These are phyloP conservation scores for Mucuna pruriens DNA, from an alignment of 306 rosid genomes.

Conservation along the genomic window DNA sequence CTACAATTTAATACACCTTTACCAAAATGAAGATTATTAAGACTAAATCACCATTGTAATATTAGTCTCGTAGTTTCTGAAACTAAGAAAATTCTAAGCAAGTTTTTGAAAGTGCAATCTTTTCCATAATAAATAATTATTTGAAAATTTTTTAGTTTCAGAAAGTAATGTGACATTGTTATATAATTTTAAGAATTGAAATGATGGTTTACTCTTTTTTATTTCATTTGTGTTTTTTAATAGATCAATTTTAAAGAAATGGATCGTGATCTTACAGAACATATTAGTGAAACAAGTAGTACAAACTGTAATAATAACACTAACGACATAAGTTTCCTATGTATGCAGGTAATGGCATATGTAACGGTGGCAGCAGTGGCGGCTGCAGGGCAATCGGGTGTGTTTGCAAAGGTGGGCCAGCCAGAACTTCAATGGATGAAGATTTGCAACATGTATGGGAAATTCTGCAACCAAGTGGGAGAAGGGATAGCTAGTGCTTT, in stretches of 20 bases:
- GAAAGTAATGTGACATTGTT: too few relatives aligned
- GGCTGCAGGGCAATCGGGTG: constrained; percentile 68
- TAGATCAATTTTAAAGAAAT: not conserved
- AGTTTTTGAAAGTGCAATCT: too few relatives aligned
- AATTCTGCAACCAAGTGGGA: constrained; percentile 86
- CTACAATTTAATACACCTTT: constrained; percentile 15
- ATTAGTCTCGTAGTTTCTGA: too few relatives aligned
- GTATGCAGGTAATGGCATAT: constrained; percentile 77
- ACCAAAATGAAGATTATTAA: not conserved
- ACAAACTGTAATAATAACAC: not conserved
- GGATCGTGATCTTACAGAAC: not conserved
- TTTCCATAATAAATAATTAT: too few relatives aligned
- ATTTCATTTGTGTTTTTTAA: not conserved
- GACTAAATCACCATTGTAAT: too few relatives aligned
- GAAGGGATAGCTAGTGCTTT: constrained; percentile 78
- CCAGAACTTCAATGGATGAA: constrained; percentile 85
- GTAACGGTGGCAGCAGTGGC: constrained; percentile 69
- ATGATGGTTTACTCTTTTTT: too few relatives aligned
- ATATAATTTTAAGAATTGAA: too few relatives aligned
- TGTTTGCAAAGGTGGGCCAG: constrained; percentile 78
- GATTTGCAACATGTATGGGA: constrained; percentile 73
- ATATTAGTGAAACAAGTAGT: not conserved
- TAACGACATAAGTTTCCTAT: not conserved
- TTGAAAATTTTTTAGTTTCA: too few relatives aligned
- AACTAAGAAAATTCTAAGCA: too few relatives aligned